Evolutionary conservation across 225 moss, liverwort and hornwort species (phyloP).

Genomic region (Takakia lepidozioides): DNA sequence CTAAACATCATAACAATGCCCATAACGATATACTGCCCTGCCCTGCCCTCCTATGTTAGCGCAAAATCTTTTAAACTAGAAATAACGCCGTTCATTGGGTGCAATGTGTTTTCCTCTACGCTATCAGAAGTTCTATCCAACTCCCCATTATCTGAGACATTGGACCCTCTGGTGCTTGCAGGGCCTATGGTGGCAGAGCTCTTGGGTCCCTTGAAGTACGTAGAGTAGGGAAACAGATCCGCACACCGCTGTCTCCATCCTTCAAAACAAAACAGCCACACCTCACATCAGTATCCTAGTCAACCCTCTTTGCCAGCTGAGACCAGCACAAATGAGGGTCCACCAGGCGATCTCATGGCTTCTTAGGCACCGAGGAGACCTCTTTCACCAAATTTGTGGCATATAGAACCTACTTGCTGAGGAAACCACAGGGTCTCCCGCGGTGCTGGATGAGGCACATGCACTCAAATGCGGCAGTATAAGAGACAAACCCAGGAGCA

Average conservation of each 20-base stretch:
- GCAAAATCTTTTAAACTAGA: too few relatives aligned
- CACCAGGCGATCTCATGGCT: not conserved
- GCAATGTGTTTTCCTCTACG: slow-evolving; percentile 16
- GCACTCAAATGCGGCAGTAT: too few relatives aligned
- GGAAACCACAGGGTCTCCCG: too few relatives aligned
- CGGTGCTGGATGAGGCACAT: too few relatives aligned
- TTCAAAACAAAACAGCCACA: slow-evolving; percentile 7
- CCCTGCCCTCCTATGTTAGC: too few relatives aligned
- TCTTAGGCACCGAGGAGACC: not conserved
- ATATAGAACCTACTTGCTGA: not conserved
- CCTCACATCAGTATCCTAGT: too few relatives aligned
- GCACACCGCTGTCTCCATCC: slow-evolving; percentile 75
- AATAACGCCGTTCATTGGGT: too few relatives aligned
- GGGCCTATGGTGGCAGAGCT: slow-evolving; percentile 47
- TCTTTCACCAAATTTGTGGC: slow-evolving; percentile 6
- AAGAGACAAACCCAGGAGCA: too few relatives aligned
- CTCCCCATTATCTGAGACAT: slow-evolving; percentile 40
- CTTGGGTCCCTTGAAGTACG: slow-evolving; percentile 71
- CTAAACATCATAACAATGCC: too few relatives aligned
- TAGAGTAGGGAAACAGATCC: slow-evolving; percentile 72
- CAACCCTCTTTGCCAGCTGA: too few relatives aligned
- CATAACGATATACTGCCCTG: too few relatives aligned
- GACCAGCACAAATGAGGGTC: not conserved
- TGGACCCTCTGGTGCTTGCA: slow-evolving; percentile 22
- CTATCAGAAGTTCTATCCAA: slow-evolving; percentile 14